phyloP scores from a whole-genome alignment of 2,329 filamentous ascomycete genomes.

The Phoma herbarum region DNA sequence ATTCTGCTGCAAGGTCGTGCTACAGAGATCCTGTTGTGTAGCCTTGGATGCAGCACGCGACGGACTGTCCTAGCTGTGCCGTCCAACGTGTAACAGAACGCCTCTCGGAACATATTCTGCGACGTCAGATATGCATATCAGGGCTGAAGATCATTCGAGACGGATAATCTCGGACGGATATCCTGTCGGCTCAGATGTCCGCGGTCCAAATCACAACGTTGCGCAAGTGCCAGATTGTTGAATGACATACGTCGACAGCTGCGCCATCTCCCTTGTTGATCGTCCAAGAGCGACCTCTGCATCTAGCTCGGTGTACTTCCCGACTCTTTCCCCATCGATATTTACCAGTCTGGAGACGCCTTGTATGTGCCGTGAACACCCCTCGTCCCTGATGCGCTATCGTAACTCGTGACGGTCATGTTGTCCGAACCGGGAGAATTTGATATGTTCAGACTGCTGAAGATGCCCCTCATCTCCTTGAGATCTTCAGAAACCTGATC shows the following conservation, averaged over 20 bases:
- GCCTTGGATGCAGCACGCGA: constrained; percentile 29
- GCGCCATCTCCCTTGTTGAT: not conserved
- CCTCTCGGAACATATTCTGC: constrained; percentile 34
- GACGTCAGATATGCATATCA: constrained; percentile 27
- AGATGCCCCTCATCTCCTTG: constrained; percentile 78
- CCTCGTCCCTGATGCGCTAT: constrained; percentile 8
- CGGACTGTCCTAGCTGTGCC: constrained; percentile 33
- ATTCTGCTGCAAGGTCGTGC: constrained; percentile 27
- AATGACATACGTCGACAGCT: not conserved
- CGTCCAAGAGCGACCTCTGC: not conserved
- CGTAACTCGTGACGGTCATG: constrained; percentile 39
- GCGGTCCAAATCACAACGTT: constrained; percentile 9
- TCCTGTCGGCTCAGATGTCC: constrained; percentile 20
- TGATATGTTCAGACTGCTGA: constrained; percentile 52
- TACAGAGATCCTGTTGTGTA: constrained; percentile 24
- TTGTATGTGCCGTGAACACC: not conserved
- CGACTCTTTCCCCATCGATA: not conserved
- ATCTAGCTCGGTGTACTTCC: not conserved
- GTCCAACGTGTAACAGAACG: constrained; percentile 39
- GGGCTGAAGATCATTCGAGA: constrained; percentile 26
- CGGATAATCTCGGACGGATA: constrained; percentile 31
- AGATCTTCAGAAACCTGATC: constrained; percentile 69
- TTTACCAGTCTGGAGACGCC: constrained; percentile 17
- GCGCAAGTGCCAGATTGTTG: not conserved
- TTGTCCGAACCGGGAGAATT: constrained; percentile 45